A percentile compares a stretch with the other conserved stretches of the same genome.
phyloP scores from a whole-genome alignment of 2,329 filamentous ascomycete species.

The Furcasterigmium sp. region DNA sequence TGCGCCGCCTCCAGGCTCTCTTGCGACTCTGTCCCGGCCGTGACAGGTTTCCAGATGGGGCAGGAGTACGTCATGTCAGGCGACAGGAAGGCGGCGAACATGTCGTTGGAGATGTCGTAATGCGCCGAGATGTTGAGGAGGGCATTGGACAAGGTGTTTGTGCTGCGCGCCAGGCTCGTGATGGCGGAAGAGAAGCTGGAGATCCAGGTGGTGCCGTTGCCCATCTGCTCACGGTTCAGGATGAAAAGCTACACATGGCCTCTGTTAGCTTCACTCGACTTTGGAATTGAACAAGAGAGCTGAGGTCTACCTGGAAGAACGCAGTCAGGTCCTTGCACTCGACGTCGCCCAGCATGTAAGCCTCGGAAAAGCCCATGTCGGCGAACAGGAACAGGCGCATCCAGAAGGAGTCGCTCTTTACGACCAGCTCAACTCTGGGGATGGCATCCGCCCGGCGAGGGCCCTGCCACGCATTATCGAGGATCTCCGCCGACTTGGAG shows the following conservation, averaged over 20 bases:
- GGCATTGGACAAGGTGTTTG: conserved; percentile 53
- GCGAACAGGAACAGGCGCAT: conserved; percentile 62
- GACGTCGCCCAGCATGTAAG: conserved; percentile 69
- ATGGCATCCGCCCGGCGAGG: conserved; percentile 24
- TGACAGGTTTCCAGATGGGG: conserved; percentile 54
- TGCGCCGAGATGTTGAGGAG: conserved; percentile 65
- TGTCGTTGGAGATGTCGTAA: conserved; percentile 72
- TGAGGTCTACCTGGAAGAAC: conserved; percentile 55
- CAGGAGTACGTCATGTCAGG: conserved; percentile 76
- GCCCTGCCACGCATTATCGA: conserved; percentile 23
- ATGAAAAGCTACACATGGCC: conserved; percentile 60
- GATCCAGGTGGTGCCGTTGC: conserved; percentile 58
- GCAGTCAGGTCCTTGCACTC: conserved; percentile 60
- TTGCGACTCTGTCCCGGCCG: conserved; percentile 30
- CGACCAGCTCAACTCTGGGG: conserved; percentile 47
- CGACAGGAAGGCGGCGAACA: conserved; percentile 69
- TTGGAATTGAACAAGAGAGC: conserved; percentile 8
- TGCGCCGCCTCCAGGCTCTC: conserved; percentile 63
- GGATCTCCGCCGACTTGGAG: conserved; percentile 27
- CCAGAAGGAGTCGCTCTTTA: conserved; percentile 66
- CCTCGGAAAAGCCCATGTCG: conserved; percentile 71
- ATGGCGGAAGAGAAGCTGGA: conserved; percentile 54
- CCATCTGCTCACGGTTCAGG: conserved; percentile 57
- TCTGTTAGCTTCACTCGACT: conserved; percentile 13
- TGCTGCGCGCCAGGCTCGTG: conserved; percentile 50